Conservation (phyloP, 495 filamentous ascomycete genomes). For the Hypoxylon fragiforme region DNA sequence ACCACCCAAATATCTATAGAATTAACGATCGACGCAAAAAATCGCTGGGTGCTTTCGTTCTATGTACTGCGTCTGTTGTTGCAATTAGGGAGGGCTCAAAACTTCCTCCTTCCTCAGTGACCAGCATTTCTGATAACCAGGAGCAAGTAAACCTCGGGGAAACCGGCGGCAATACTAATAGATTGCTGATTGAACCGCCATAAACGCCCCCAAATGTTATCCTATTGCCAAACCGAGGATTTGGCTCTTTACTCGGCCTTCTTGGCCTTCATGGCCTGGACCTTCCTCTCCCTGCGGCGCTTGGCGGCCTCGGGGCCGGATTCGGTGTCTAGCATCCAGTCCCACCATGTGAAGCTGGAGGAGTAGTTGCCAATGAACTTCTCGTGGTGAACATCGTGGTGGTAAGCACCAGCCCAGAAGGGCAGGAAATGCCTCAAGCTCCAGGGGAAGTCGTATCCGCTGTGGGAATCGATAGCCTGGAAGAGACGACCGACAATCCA, state of each 20-base stretch:
- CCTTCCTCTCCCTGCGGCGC: constrained; percentile 78
- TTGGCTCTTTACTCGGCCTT: constrained; percentile 63
- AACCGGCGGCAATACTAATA: constrained; percentile 7
- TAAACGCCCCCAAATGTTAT: not conserved
- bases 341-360: constrained; percentile 99
- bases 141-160: constrained; percentile 5
- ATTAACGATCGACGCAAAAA: constrained; percentile 20
- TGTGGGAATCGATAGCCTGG: constrained; percentile 97
- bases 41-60: constrained; percentile 15
- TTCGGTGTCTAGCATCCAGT: constrained; percentile 91
- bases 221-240: constrained; percentile 3
- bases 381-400: constrained; percentile 97
- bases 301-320: constrained; percentile 84
- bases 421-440: constrained; percentile 92
- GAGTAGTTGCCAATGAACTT: constrained; percentile 97
- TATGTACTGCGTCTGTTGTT: constrained; percentile 7
- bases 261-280: constrained; percentile 61
- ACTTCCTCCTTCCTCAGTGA: constrained; percentile 14
- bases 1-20: constrained; percentile 22
- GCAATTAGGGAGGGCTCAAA: constrained; percentile 1
- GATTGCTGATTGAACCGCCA: not conserved
- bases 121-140: constrained; percentile 28
- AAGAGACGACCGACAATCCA: constrained; percentile 94
- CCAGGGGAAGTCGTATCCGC: constrained; percentile 97
- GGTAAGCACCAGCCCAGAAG: constrained; percentile 97